These are phyloP conservation scores for Thalassiosira exigua DNA, from an alignment of 352 stramenopile species.

Conservation along the genomic window DNA sequence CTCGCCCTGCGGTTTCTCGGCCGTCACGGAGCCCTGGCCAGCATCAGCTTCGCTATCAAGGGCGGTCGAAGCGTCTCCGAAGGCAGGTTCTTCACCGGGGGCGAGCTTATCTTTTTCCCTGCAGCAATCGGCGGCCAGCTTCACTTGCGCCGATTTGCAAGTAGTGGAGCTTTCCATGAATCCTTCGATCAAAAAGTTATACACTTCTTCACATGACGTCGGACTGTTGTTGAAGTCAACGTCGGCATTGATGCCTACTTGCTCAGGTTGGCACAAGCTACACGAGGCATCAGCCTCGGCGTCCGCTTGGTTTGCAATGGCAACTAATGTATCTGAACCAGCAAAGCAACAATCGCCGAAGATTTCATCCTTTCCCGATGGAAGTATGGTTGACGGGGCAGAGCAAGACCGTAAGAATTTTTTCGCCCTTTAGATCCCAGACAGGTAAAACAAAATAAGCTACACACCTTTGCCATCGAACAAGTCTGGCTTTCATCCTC, in stretches of 20 bases:
- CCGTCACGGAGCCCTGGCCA: slow-evolving; percentile 25
- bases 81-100: slow-evolving; percentile 32
- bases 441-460: no score
- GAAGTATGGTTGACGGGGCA: no score
- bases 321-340: slow-evolving; percentile 57
- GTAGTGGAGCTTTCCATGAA: slow-evolving; percentile 31
- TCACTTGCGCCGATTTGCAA: slow-evolving; percentile 25
- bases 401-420: no score
- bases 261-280: slow-evolving; percentile 51
- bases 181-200: slow-evolving; percentile 49
- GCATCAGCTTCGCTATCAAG: slow-evolving; percentile 10
- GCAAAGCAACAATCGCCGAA: slow-evolving; percentile 65
- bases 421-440: no score
- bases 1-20: slow-evolving; percentile 16
- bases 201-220: slow-evolving; percentile 54
- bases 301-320: slow-evolving; percentile 29
- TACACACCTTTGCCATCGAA: slow-evolving; percentile 44
- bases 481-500: slow-evolving; percentile 59
- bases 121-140: slow-evolving; percentile 25
- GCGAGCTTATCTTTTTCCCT: slow-evolving; percentile 24
- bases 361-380: slow-evolving; percentile 56
- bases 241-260: slow-evolving; percentile 51
- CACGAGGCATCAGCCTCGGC: slow-evolving; percentile 42
- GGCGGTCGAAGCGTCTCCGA: slow-evolving; percentile 12
- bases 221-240: slow-evolving; percentile 54